A percentile compares a stretch with the other conserved stretches of the same genome.
Conservation (phyloP, 768 basidiomycete genomes). For the Tephrocybe sp. region DNA sequence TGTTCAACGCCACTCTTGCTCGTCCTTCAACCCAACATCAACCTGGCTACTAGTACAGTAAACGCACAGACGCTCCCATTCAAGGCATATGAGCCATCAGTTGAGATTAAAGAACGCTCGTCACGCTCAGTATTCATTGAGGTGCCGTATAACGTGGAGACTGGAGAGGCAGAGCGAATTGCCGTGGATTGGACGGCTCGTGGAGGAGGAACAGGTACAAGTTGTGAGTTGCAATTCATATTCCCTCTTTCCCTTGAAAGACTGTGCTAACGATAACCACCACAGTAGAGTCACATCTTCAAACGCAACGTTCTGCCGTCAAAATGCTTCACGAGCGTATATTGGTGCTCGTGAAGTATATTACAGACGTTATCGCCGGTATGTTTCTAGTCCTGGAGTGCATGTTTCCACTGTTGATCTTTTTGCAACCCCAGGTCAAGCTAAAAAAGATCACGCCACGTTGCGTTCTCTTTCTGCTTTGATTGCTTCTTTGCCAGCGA, state of each 20-base stretch:
- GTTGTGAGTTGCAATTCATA: conserved; percentile 48
- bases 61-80: conserved; percentile 81
- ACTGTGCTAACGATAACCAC: conserved; percentile 3
- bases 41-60: conserved; percentile 22
- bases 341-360: conserved; percentile 80
- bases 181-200: conserved; percentile 95
- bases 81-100: conserved; percentile 89
- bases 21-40: conserved; percentile 37
- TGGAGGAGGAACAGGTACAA: conserved; percentile 79
- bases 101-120: conserved; percentile 78
- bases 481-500: conserved; percentile 84
- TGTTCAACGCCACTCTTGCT: conserved; percentile 90
- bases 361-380: conserved; percentile 75
- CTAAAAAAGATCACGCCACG: conserved; percentile 73
- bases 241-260: conserved; percentile 1
- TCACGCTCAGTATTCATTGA: conserved; percentile 81
- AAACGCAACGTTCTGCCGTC: conserved; percentile 90
- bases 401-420: conserved; percentile 14
- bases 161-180: conserved; percentile 97
- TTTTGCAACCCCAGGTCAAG: conserved; percentile 46
- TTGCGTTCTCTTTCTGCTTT: conserved; percentile 85
- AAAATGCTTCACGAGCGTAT: conserved; percentile 96
- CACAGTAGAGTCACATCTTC: conserved; percentile 85
- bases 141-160: conserved; percentile 86
- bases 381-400: not conserved